Percentiles rank a stretch among this genome's conserved stretches.
Conservation (phyloP, 2,329 filamentous ascomycete genomes). For the Microdochium paspali region DNA sequence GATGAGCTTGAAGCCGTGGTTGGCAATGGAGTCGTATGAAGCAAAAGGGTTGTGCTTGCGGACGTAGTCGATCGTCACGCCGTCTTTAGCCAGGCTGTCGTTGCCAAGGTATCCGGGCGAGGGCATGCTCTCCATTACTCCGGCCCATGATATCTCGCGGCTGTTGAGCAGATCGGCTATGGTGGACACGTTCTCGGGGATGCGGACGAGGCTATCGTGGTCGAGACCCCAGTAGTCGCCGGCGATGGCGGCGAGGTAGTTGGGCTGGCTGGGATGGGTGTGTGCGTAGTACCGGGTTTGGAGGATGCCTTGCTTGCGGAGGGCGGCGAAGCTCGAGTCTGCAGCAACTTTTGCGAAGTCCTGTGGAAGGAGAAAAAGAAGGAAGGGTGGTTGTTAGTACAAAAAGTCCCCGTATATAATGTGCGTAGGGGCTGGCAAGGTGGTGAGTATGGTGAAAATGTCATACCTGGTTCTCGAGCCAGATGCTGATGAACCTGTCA, state of each 20-base stretch:
- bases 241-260: conserved; percentile 34
- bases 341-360: conserved; percentile 30
- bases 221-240: conserved; percentile 39
- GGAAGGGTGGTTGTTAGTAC: not conserved
- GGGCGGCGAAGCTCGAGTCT: conserved; percentile 26
- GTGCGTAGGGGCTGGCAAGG: not conserved
- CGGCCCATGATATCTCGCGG: conserved; percentile 29
- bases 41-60: conserved; percentile 32
- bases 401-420: conserved; percentile 3
- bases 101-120: conserved; percentile 36
- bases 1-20: conserved; percentile 35
- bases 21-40: conserved; percentile 29
- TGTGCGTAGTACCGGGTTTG: conserved; percentile 34
- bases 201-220: conserved; percentile 30
- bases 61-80: conserved; percentile 24
- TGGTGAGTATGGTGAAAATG: not conserved
- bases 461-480: conserved; percentile 32
- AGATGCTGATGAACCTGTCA: conserved; percentile 32
- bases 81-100: conserved; percentile 20
- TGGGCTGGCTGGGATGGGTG: conserved; percentile 36
- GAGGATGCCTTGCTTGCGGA: conserved; percentile 32
- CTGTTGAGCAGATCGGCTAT: conserved; percentile 34
- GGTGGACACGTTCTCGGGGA: conserved; percentile 34
- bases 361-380: conserved; percentile 14
- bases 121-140: conserved; percentile 35